Evolutionary conservation across 2,329 filamentous ascomycete genomes (phyloP).

Genomic region (Phoma herbarum): DNA sequence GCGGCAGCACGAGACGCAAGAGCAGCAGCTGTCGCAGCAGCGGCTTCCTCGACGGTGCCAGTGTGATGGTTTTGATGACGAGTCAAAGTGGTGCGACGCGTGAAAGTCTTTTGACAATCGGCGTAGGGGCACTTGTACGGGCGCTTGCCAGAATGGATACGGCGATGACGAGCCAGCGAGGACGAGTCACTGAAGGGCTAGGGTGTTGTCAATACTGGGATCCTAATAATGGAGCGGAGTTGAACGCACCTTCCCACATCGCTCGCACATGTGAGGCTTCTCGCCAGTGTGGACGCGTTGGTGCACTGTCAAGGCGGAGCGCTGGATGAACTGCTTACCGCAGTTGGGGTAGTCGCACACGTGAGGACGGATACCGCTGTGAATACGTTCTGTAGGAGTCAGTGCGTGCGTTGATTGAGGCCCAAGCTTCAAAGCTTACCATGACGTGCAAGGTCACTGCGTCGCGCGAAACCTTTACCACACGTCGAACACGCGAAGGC

Average conservation of each 20-base stretch:
- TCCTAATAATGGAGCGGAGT: neutral
- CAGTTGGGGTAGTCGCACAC: constrained; percentile 89
- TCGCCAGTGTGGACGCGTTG: constrained; percentile 95
- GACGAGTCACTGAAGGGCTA: constrained; percentile 97
- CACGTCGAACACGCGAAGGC: constrained; percentile 91
- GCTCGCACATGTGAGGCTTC: constrained; percentile 97
- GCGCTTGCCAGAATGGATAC: constrained; percentile 93
- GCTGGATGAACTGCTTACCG: constrained; percentile 96
- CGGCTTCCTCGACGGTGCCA: constrained; percentile 92
- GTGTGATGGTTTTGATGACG: constrained; percentile 96
- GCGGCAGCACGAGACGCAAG: constrained; percentile 67
- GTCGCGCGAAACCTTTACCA: constrained; percentile 87
- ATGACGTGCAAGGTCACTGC: constrained; percentile 93
- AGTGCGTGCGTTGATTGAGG: constrained; percentile 43
- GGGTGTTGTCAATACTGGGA: constrained; percentile 34
- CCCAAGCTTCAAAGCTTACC: constrained; percentile 67
- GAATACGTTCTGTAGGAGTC: constrained; percentile 80
- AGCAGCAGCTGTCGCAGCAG: constrained; percentile 85
- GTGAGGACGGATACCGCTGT: constrained; percentile 89
- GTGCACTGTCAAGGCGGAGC: constrained; percentile 94
- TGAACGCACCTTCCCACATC: constrained; percentile 84
- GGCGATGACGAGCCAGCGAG: constrained; percentile 88
- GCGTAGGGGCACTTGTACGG: constrained; percentile 98
- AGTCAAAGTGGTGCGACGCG: constrained; percentile 90
- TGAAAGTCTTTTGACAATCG: constrained; percentile 98